Percentiles rank a stretch among this genome's conserved stretches.
Evolutionary conservation across 768 basidiomycete genomes (phyloP).

Genomic region (Tubosaeta brunneosetosa): DNA sequence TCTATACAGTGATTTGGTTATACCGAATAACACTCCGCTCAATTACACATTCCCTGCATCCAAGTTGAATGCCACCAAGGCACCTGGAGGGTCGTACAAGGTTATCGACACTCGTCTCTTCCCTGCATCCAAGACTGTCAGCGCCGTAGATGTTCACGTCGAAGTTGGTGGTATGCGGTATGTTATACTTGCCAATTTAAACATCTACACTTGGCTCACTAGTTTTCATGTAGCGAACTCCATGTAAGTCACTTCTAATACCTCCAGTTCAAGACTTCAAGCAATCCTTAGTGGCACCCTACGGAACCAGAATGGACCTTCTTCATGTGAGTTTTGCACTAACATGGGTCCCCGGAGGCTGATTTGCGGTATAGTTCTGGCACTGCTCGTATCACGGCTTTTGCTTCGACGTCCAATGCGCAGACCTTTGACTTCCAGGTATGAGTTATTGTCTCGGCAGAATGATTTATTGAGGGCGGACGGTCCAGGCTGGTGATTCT

Average conservation of each 20-base stretch:
- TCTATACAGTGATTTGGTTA: slow-evolving; percentile 38
- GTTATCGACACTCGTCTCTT: slow-evolving; percentile 56
- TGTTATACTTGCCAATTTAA: slow-evolving; percentile 4
- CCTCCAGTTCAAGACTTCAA: neutral
- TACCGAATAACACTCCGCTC: slow-evolving; percentile 46
- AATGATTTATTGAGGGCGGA: neutral
- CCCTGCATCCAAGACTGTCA: slow-evolving; percentile 47
- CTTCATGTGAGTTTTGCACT: slow-evolving; percentile 29
- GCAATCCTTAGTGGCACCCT: slow-evolving; percentile 42
- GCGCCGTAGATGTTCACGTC: slow-evolving; percentile 53
- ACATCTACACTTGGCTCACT: neutral
- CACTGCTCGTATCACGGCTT: slow-evolving; percentile 39
- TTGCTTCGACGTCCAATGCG: slow-evolving; percentile 38
- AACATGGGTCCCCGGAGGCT: neutral
- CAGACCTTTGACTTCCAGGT: slow-evolving; percentile 45
- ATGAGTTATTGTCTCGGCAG: neutral
- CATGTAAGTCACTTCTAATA: slow-evolving; percentile 32
- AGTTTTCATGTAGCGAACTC: slow-evolving; percentile 33
- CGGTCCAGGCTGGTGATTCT: slow-evolving; percentile 28
- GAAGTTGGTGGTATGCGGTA: slow-evolving; percentile 60
- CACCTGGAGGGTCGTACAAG: slow-evolving; percentile 55
- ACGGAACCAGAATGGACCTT: slow-evolving; percentile 47
- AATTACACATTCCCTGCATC: slow-evolving; percentile 56
- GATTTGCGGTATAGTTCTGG: slow-evolving; percentile 29
- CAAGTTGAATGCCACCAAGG: slow-evolving; percentile 37